phyloP scores from a whole-genome alignment of 163 green algal genomes.

The Scenedesmus sp. region DNA sequence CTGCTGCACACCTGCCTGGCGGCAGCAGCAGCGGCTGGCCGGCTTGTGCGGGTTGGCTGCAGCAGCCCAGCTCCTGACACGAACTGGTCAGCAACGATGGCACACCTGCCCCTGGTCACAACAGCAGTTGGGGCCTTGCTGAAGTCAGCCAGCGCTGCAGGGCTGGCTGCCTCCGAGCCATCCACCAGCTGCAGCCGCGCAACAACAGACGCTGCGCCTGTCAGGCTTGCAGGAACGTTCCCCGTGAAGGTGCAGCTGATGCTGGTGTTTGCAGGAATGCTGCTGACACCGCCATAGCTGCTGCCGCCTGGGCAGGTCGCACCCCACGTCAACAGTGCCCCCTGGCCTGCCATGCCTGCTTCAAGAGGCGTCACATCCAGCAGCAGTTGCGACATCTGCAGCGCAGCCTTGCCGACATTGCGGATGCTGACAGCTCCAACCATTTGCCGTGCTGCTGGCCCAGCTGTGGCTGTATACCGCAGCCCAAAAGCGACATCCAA shows the following conservation, averaged over 20 bases:
- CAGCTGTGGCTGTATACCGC: constrained; percentile 8
- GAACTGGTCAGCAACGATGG: constrained; percentile 29
- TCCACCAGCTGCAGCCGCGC: constrained; percentile 23
- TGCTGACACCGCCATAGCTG: neutral
- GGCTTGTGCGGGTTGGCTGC: constrained; percentile 24
- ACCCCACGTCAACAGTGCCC: neutral
- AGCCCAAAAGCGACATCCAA: neutral
- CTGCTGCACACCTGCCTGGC: constrained; percentile 24
- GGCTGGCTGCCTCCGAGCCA: constrained; percentile 20
- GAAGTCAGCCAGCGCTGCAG: constrained; percentile 23
- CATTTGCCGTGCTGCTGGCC: neutral
- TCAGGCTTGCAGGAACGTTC: neutral
- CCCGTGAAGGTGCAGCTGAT: constrained; percentile 23
- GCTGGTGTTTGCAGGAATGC: neutral
- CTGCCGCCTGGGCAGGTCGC: neutral
- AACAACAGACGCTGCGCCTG: neutral
- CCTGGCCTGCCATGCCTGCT: too few species aligned
- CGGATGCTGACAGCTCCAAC: constrained; percentile 1
- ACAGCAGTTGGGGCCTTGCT: neutral
- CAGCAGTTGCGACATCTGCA: constrained; percentile 7
- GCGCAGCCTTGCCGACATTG: neutral
- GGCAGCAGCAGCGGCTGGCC: constrained; percentile 19
- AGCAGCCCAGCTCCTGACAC: constrained; percentile 15
- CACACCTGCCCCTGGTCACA: neutral
- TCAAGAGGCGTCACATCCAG: constrained; percentile 7